A percentile compares a stretch with the other conserved stretches of the same genome.
Conservation (phyloP, 345 rosid species). For the Microcos paniculata region DNA sequence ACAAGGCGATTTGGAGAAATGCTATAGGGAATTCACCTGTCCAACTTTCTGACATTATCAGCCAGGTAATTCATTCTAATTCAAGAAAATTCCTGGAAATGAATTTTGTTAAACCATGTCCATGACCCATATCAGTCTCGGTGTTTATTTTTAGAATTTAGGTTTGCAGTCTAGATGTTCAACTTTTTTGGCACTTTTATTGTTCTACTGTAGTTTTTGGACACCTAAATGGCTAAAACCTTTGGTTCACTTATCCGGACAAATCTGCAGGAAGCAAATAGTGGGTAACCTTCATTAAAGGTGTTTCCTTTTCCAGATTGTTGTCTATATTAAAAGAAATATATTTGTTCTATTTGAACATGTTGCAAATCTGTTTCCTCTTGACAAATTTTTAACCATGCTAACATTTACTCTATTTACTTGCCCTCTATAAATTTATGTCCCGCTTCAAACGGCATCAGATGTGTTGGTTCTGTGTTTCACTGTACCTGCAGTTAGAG, state of each 20-base stretch:
- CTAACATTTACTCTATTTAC: background rate
- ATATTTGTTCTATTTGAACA: background rate
- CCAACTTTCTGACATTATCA: conserved; percentile 19
- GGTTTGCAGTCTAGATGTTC: background rate
- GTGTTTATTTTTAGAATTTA: background rate
- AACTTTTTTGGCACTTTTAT: background rate
- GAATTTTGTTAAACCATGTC: background rate
- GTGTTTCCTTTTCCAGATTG: background rate
- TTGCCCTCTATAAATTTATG: background rate
- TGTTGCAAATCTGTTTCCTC: background rate
- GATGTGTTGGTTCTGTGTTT: background rate
- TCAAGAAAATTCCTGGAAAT: background rate
- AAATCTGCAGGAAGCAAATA: background rate
- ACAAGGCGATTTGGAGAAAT: conserved; percentile 31
- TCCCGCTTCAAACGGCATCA: background rate
- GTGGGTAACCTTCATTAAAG: background rate
- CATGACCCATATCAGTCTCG: background rate
- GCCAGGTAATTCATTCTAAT: conserved; percentile 31
- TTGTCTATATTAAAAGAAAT: background rate
- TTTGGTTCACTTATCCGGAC: conserved; percentile 1
- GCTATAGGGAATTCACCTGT: conserved; percentile 16
- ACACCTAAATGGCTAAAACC: background rate
- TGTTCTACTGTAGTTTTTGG: too few relatives aligned
- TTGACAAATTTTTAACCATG: background rate
- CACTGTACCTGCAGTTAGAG: background rate